Percentiles rank a stretch among this genome's conserved stretches.
phyloP scores from a whole-genome alignment of 495 filamentous ascomycete genomes.

The Penicillium turbatum region DNA sequence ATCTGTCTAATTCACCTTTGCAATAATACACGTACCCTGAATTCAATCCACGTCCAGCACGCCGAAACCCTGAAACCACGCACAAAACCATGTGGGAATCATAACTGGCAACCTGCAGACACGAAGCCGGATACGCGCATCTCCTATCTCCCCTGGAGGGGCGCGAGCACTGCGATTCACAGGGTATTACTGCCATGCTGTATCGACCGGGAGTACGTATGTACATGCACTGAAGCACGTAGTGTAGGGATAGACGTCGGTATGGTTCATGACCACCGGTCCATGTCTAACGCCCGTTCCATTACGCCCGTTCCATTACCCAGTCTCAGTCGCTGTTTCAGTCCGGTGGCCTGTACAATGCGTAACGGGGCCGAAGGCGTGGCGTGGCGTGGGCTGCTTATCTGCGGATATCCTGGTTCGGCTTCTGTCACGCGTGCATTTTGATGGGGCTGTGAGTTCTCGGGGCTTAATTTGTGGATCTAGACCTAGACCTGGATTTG shows the following conservation, averaged over 20 bases:
- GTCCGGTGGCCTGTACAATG: not conserved
- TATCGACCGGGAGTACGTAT: not conserved
- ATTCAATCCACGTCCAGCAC: not conserved
- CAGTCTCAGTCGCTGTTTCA: not conserved
- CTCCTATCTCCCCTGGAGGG: not conserved
- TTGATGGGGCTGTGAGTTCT: too few species aligned
- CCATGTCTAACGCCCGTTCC: too few species aligned
- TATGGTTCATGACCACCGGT: not conserved
- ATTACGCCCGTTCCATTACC: not conserved
- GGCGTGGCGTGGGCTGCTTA: not conserved
- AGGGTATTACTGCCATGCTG: not conserved
- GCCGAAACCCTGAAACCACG: constrained; percentile 2
- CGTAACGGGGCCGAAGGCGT: not conserved
- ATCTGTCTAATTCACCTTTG: not conserved
- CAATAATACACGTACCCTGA: not conserved
- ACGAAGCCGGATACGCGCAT: constrained; percentile 2
- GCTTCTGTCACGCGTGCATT: not conserved
- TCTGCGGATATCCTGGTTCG: constrained; percentile 2
- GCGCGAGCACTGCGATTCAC: not conserved
- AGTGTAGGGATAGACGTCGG: not conserved
- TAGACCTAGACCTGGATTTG: not conserved
- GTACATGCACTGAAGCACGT: not conserved
- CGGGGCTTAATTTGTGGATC: not conserved
- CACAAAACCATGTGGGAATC: constrained; percentile 5
- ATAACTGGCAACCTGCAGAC: not conserved